phyloP scores from a whole-genome alignment of 257 asterid genomes.

The Solanum verrucosum region DNA sequence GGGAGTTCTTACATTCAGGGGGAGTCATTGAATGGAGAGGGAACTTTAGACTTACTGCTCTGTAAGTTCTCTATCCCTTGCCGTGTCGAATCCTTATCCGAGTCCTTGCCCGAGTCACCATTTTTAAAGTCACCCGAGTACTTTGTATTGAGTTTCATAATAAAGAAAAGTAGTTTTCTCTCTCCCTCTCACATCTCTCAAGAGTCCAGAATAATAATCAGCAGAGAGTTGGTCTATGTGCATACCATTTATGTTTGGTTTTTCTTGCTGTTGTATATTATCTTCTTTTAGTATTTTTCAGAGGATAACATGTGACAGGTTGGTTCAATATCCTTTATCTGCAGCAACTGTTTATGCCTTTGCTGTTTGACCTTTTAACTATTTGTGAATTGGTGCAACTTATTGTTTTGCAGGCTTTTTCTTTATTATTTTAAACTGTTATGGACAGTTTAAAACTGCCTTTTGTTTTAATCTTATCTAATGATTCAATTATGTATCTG shows the following conservation, averaged over 20 bases:
- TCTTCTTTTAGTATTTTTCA: neutral
- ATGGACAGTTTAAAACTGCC: neutral
- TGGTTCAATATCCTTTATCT: neutral
- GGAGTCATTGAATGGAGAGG: neutral
- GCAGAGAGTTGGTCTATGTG: neutral
- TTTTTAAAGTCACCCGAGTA: neutral
- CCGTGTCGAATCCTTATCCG: neutral
- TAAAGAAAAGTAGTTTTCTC: neutral
- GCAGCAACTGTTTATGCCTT: neutral
- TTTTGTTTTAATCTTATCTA: neutral
- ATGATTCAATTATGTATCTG: neutral
- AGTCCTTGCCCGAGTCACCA: neutral
- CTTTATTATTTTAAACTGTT: neutral
- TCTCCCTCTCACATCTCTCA: neutral
- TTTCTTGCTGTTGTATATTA: neutral
- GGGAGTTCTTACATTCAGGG: neutral
- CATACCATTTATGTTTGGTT: neutral
- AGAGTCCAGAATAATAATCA: neutral
- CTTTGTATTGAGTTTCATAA: neutral
- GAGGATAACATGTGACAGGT: neutral
- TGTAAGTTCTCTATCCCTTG: neutral
- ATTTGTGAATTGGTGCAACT: neutral
- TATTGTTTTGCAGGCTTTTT: neutral
- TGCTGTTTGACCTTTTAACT: neutral
- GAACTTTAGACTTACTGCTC: neutral